Evolutionary conservation across 208 protist genomes (phyloP).

Genomic region (Sergeia podlipaevii): DNA sequence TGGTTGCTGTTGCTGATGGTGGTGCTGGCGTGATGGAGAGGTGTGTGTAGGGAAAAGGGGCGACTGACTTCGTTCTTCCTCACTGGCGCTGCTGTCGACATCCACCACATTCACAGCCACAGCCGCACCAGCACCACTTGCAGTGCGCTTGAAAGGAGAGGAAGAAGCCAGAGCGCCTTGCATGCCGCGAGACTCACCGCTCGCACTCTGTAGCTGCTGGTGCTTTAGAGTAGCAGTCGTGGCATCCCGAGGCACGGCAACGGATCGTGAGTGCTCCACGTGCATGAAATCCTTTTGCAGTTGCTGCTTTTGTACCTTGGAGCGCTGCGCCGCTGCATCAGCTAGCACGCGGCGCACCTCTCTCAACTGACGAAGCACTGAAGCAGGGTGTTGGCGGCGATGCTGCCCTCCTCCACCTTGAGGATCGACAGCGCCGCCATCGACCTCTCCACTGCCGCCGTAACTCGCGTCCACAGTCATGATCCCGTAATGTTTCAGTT

Average conservation of each 20-base stretch:
- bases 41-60: too few relatives aligned
- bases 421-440: background rate
- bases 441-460: constrained; percentile 7
- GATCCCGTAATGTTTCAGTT: constrained; percentile 29
- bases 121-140: background rate
- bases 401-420: too few relatives aligned
- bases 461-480: constrained; percentile 43
- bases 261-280: too few relatives aligned
- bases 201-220: too few relatives aligned
- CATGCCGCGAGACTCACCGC: too few relatives aligned
- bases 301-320: too few relatives aligned
- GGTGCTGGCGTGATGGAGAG: background rate
- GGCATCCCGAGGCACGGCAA: background rate
- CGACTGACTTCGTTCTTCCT: background rate
- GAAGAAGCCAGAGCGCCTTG: background rate
- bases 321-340: too few relatives aligned
- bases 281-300: too few relatives aligned
- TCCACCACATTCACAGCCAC: constrained; percentile 3
- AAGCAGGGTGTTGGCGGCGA: too few relatives aligned
- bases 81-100: constrained; percentile 5
- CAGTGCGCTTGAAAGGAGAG: background rate
- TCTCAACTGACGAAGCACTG: too few relatives aligned
- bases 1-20: too few relatives aligned
- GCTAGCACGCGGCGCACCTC: too few relatives aligned
- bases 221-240: background rate